A percentile compares a stretch with the other conserved stretches of the same genome.
Evolutionary conservation across 2,329 filamentous ascomycete genomes (phyloP).

Genomic region (Microcyclospora pomicola): DNA sequence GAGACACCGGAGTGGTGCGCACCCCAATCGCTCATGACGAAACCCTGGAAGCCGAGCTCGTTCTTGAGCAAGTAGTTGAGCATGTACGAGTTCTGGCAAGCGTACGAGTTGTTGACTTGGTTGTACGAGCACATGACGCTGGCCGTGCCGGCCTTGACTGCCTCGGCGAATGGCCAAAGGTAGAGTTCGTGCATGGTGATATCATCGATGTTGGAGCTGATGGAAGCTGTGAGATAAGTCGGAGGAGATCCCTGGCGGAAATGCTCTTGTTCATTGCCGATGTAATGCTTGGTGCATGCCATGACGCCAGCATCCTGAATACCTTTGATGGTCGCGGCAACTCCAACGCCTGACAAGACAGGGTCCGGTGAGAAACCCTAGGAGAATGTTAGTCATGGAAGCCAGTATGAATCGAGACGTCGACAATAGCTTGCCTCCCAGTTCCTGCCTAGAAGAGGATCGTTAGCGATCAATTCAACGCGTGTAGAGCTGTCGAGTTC

Average conservation of each 20-base stretch:
- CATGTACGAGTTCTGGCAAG: slow-evolving; percentile 64
- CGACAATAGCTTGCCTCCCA: slow-evolving; percentile 45
- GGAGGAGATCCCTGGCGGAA: slow-evolving; percentile 42
- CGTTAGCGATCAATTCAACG: too few relatives aligned
- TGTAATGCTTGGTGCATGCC: slow-evolving; percentile 68
- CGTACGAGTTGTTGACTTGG: slow-evolving; percentile 67
- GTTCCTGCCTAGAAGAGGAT: slow-evolving; percentile 31
- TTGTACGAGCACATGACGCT: slow-evolving; percentile 52
- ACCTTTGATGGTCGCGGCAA: slow-evolving; percentile 60
- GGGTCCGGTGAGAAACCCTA: slow-evolving; percentile 55
- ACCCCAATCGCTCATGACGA: slow-evolving; percentile 57
- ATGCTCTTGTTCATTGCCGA: slow-evolving; percentile 62
- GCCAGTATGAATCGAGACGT: neutral
- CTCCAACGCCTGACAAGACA: slow-evolving; percentile 56
- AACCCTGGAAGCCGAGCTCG: slow-evolving; percentile 70
- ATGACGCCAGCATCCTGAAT: slow-evolving; percentile 73
- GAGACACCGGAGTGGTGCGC: slow-evolving; percentile 58
- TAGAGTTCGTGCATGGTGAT: slow-evolving; percentile 39
- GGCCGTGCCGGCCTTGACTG: slow-evolving; percentile 36
- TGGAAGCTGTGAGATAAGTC: slow-evolving; percentile 44
- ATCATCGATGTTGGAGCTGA: slow-evolving; percentile 50
- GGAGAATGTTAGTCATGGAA: neutral
- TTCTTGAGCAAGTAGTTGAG: slow-evolving; percentile 65
- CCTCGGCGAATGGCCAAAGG: slow-evolving; percentile 36
- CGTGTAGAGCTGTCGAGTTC: too few relatives aligned